phyloP scores from a whole-genome alignment of 202 grass and related monocot genomes.

The Carex arenaria region DNA sequence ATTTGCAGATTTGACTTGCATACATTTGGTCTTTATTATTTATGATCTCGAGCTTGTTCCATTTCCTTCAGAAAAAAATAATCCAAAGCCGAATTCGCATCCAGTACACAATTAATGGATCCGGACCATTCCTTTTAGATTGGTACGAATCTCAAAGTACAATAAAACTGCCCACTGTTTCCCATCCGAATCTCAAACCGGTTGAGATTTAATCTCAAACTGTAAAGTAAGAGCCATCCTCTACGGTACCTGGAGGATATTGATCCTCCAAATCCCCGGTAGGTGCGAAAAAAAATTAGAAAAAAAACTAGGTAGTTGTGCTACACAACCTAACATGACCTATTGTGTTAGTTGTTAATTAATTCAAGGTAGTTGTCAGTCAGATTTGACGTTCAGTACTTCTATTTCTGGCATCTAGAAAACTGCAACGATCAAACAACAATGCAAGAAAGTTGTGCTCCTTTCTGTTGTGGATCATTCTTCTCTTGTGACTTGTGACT shows the following conservation, averaged over 20 bases:
- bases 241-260: too few species aligned
- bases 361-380: background rate
- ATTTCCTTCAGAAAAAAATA: background rate
- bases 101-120: too few species aligned
- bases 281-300: background rate
- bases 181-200: too few species aligned
- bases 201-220: too few species aligned
- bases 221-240: too few species aligned
- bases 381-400: background rate
- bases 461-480: constrained; percentile 9
- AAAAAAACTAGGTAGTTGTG: background rate
- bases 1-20: background rate
- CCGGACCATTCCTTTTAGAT: too few species aligned
- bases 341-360: background rate
- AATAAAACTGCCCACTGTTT: too few species aligned
- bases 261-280: too few species aligned
- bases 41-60: background rate
- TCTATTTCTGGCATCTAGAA: background rate
- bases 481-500: background rate
- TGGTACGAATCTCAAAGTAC: too few species aligned
- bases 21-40: background rate
- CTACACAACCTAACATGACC: too few species aligned
- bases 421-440: background rate
- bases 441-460: background rate
- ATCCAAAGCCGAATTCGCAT: too few species aligned